Base-by-base conservation (phyloP, 768 basidiomycete species). In the Artomyces pyxidatus region DNA sequence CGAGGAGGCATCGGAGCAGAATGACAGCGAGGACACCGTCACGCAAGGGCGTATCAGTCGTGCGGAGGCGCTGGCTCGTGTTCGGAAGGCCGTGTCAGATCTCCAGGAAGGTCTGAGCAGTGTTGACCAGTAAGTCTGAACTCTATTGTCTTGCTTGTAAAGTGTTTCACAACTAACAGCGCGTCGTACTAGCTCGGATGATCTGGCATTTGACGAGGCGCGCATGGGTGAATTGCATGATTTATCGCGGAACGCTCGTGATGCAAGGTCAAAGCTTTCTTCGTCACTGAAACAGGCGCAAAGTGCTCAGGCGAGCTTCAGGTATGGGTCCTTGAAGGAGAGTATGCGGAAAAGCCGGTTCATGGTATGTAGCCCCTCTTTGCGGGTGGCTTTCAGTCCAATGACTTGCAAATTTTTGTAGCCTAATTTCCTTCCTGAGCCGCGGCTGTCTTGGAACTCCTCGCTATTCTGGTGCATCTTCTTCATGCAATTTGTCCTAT, bases 51-150 rank as follows among this genome's bases (percentile, higher is more conserved):
- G 58, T 25, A 48, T 71, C 50, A 63, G 65, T 19, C 79, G 71
- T 45, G 66, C 66, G 19, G 77, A 85, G 51, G 74, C 80, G 35
- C 59, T 89, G 38, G 63, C 66, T 29, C 78, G 71, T 45, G 75
- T 89, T 58, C 74, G 76, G 48, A 69, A 71, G 58, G 77, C 80
- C 6, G 70, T 88, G 9, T 69, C 69, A 42, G 76, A 80, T 45
- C 67, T 88, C 57, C 72, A 67, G 27, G 68, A 75, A 28, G 78
- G 72, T 42, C 61, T 87, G 53, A 72, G 72, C 35, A 81, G 78
- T 25, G 65, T 75, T 37, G 81, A 86, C 59, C 69, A 70, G 85
- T 85, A 58, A 47, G 63, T 58, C 54, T n/a, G 25, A 51, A 42
- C 27, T 21, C 46, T 27, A 17, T 47, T 19, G 45, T 49, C 22